Conservation (phyloP, 306 rosid genomes). For the Begonia peltatifolia region DNA sequence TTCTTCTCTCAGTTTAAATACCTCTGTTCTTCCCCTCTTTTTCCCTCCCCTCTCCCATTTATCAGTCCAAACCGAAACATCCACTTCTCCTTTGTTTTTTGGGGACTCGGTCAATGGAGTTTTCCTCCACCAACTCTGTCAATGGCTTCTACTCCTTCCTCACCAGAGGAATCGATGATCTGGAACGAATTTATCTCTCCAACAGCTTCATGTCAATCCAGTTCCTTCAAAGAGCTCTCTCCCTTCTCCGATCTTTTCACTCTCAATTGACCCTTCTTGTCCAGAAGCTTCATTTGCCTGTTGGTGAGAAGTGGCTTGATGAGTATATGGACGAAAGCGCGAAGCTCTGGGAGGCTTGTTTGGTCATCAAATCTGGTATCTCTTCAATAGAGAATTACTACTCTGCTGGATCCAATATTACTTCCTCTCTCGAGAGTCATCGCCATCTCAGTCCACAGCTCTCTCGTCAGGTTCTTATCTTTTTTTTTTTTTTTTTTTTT, state of each 20-base stretch:
- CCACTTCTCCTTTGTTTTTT: too few species aligned
- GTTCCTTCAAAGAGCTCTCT: slow-evolving; percentile 68
- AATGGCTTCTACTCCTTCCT: slow-evolving; percentile 77
- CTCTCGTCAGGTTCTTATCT: slow-evolving; percentile 53
- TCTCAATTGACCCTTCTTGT: slow-evolving; percentile 72
- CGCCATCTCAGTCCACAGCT: slow-evolving; percentile 59
- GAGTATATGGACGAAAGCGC: slow-evolving; percentile 95
- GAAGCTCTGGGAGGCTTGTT: slow-evolving; percentile 88
- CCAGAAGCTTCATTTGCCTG: slow-evolving; percentile 79
- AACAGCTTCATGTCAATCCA: slow-evolving; percentile 89
- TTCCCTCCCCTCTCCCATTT: slow-evolving; percentile 5
- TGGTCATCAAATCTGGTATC: slow-evolving; percentile 71
- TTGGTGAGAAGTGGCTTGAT: slow-evolving; percentile 92
- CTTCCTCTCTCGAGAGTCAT: slow-evolving; percentile 49
- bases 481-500: neutral
- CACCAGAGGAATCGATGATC: slow-evolving; percentile 81
- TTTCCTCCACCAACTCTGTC: slow-evolving; percentile 75
- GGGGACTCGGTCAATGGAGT: slow-evolving; percentile 34
- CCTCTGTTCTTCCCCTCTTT: slow-evolving; percentile 12
- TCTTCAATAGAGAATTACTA: slow-evolving; percentile 57
- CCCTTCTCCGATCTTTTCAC: slow-evolving; percentile 76
- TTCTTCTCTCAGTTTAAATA: slow-evolving; percentile 2
- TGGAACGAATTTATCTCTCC: slow-evolving; percentile 53
- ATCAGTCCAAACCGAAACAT: neutral
- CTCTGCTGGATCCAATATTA: slow-evolving; percentile 53